Base-by-base conservation (phyloP, 441 rosid species). In the Populus hybrid region DNA sequence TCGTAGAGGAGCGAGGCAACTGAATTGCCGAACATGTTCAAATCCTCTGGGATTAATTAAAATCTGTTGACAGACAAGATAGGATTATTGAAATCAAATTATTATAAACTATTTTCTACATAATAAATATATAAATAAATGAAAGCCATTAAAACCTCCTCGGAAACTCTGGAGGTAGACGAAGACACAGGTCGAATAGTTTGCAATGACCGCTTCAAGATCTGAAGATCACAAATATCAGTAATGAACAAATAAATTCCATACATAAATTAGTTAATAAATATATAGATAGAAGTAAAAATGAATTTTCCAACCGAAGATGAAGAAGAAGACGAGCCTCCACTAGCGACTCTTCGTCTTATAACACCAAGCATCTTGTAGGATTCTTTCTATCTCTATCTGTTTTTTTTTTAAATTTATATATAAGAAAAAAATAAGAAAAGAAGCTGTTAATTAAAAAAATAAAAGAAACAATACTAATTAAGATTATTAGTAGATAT, bases 291-390 rank as follows among this genome's bases (percentile, higher is more conserved):
- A 34, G 35, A 73, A 61, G n/a, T 46, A 16, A 28, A 50, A 34
- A 26, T 2, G 26, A 5, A 68, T 66, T 34, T 14, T 14, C 86
- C 75, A 78, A 93, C 98, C 86, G 82, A 86, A 81, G 32, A 30
- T 30, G 86, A 66, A 10, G 86, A 66, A 66, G 69, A 80, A 77
- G 90, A 84, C 40, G 89, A 86, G 86, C 89, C 84, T 79, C 94
- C 89, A 79, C 74, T 57, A 46, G 89, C 80, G 68, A 87, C 85
- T 78, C 91, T 85, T 82, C 93, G 83, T 82, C 92, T 79, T 69
- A 88, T 73, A 84, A 89, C 86, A 24, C 95, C 88, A 80, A 92
- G 77, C 98, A 94, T 94, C 88, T 3, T 73, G 7, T 21, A 6
- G 42, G 50, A 74, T 85, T 64, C 80, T 79, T 75, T 71, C 30